A percentile compares a stretch with the other conserved stretches of the same genome.
These are phyloP conservation scores for Euphrasia confusa DNA, from an alignment of 257 asterid species.

Conservation along the genomic window DNA sequence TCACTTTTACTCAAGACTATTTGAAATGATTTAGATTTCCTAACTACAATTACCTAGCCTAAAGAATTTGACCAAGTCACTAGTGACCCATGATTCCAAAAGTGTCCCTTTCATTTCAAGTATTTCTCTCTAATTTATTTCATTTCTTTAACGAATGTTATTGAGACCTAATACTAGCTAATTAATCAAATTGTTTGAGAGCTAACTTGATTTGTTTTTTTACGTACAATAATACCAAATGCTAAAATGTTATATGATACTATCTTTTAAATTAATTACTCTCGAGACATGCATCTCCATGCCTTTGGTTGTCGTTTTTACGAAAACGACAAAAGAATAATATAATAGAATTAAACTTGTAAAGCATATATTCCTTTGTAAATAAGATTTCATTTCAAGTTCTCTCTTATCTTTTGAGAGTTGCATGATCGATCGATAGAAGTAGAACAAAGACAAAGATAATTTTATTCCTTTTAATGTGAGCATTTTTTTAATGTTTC, in stretches of 20 bases:
- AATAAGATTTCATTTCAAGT: constrained; percentile 16
- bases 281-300: not conserved
- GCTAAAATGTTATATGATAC: constrained; percentile 3
- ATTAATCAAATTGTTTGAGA: too few relatives aligned
- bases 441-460: constrained; percentile 19
- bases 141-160: too few relatives aligned
- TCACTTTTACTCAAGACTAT: too few relatives aligned
- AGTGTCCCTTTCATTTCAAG: too few relatives aligned
- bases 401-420: constrained; percentile 31
- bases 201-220: too few relatives aligned
- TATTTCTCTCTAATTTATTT: too few relatives aligned
- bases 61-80: too few relatives aligned
- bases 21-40: too few relatives aligned
- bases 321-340: constrained; percentile 26
- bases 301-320: constrained; percentile 30
- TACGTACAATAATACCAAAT: not conserved
- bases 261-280: too few relatives aligned
- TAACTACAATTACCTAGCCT: too few relatives aligned
- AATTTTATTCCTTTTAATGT: not conserved
- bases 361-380: constrained; percentile 27
- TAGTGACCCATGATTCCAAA: too few relatives aligned
- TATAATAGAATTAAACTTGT: constrained; percentile 16
- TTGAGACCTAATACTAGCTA: too few relatives aligned
- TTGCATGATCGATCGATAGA: not conserved
- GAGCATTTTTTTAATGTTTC: not conserved